phyloP scores from a whole-genome alignment of 306 rosid genomes.

The Vigna angularis region DNA sequence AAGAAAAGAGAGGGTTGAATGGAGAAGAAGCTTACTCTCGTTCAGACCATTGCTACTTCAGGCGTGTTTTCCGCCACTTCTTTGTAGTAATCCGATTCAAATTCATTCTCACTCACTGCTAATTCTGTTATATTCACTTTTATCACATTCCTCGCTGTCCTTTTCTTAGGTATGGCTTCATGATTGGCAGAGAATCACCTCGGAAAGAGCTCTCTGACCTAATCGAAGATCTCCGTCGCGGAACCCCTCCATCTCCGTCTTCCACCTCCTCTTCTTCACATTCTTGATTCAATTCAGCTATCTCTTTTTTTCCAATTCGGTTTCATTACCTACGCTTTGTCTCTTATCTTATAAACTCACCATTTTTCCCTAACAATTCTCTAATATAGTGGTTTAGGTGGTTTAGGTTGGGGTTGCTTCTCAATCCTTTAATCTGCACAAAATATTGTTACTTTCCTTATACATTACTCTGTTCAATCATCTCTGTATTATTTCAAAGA shows the following conservation, averaged over 20 bases:
- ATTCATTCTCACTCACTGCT: not conserved
- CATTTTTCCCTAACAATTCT: conserved; percentile 6
- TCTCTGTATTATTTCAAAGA: not conserved
- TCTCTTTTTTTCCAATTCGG: not conserved
- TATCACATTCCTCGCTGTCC: not conserved
- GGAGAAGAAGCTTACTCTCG: conserved; percentile 80
- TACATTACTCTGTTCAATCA: not conserved
- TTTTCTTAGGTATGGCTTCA: conserved; percentile 78
- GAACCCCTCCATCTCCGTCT: conserved; percentile 45
- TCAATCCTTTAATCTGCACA: not conserved
- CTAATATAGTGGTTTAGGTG: not conserved
- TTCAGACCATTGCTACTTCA: conserved; percentile 80
- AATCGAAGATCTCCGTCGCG: conserved; percentile 75
- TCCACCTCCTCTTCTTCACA: conserved; percentile 41
- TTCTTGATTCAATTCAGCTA: conserved; percentile 48
- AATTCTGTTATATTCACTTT: not conserved
- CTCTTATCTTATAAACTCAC: not conserved
- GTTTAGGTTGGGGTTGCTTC: not conserved
- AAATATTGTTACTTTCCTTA: not conserved
- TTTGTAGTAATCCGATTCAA: conserved; percentile 55
- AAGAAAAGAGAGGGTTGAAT: conserved; percentile 27
- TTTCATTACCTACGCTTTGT: not conserved
- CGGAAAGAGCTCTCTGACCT: conserved; percentile 83
- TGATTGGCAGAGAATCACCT: conserved; percentile 93
- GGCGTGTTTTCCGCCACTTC: conserved; percentile 89